Conservation (phyloP, 177 flowering plant genomes). For the Vitis hybrid region DNA sequence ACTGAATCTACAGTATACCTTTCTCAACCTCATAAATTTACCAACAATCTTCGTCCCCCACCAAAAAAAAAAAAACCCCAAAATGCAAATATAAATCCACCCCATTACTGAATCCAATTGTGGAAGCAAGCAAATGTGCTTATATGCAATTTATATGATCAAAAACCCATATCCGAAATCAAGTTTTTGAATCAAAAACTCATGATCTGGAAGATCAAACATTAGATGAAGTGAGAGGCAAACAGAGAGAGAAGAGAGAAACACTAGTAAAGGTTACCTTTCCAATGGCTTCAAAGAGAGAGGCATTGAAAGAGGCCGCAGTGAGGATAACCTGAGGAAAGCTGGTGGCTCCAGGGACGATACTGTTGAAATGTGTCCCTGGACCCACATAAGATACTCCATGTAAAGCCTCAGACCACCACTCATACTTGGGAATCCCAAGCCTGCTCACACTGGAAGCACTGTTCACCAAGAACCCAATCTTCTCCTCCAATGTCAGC, state of each 20-base stretch:
- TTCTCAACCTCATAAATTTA: too few relatives aligned
- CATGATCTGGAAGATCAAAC: neutral
- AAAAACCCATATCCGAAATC: neutral
- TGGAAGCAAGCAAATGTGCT: too few relatives aligned
- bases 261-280: slow-evolving; percentile 42
- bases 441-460: slow-evolving; percentile 65
- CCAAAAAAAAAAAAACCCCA: too few relatives aligned
- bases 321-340: slow-evolving; percentile 86
- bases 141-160: neutral
- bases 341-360: slow-evolving; percentile 91
- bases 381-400: slow-evolving; percentile 86
- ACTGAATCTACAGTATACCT: too few relatives aligned
- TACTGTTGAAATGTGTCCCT: slow-evolving; percentile 61
- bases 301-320: slow-evolving; percentile 77
- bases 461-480: slow-evolving; percentile 51
- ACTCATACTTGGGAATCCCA: slow-evolving; percentile 83
- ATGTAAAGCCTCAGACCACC: slow-evolving; percentile 99
- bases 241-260: neutral
- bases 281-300: slow-evolving; percentile 83
- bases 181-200: neutral
- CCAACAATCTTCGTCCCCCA: too few relatives aligned
- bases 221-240: too few relatives aligned
- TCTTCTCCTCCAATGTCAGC: slow-evolving; percentile 86
- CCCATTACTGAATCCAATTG: too few relatives aligned
- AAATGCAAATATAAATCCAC: too few relatives aligned